These are phyloP conservation scores for Tetrastigma voinierianum DNA, from an alignment of 164 flowering plant species.

Conservation along the genomic window DNA sequence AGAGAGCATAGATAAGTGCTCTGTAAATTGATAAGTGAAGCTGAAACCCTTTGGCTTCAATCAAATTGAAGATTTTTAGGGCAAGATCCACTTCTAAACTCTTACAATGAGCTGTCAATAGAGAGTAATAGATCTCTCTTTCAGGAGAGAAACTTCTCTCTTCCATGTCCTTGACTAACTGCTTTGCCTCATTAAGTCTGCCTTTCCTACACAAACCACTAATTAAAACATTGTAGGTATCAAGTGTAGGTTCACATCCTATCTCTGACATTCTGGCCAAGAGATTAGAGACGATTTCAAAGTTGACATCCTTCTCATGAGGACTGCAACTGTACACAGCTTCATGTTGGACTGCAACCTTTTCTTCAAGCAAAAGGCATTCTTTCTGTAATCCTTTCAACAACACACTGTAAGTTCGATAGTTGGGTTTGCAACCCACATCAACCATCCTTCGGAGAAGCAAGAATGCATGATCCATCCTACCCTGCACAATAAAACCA, in stretches of 20 bases:
- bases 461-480: slow-evolving; percentile 56
- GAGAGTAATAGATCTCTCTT: slow-evolving; percentile 39
- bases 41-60: slow-evolving; percentile 34
- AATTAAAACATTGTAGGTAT: slow-evolving; percentile 51
- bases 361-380: slow-evolving; percentile 26
- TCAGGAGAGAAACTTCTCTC: slow-evolving; percentile 44
- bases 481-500: slow-evolving; percentile 60
- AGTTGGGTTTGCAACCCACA: slow-evolving; percentile 61
- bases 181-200: slow-evolving; percentile 50
- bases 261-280: slow-evolving; percentile 47
- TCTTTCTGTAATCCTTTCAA: slow-evolving; percentile 69
- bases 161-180: slow-evolving; percentile 50
- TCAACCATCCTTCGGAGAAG: slow-evolving; percentile 50
- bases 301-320: slow-evolving; percentile 20
- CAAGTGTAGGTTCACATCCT: slow-evolving; percentile 53
- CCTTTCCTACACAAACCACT: slow-evolving; percentile 63
- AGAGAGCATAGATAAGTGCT: slow-evolving; percentile 53
- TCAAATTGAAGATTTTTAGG: slow-evolving; percentile 34
- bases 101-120: slow-evolving; percentile 50
- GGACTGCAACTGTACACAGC: slow-evolving; percentile 15
- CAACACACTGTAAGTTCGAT: slow-evolving; percentile 58
- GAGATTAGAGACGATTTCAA: slow-evolving; percentile 36
- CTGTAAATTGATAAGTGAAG: slow-evolving; percentile 38
- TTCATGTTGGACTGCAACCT: slow-evolving; percentile 34
- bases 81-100: slow-evolving; percentile 56